phyloP scores from a whole-genome alignment of 495 filamentous ascomycete genomes.

The Evernia prunastri region DNA sequence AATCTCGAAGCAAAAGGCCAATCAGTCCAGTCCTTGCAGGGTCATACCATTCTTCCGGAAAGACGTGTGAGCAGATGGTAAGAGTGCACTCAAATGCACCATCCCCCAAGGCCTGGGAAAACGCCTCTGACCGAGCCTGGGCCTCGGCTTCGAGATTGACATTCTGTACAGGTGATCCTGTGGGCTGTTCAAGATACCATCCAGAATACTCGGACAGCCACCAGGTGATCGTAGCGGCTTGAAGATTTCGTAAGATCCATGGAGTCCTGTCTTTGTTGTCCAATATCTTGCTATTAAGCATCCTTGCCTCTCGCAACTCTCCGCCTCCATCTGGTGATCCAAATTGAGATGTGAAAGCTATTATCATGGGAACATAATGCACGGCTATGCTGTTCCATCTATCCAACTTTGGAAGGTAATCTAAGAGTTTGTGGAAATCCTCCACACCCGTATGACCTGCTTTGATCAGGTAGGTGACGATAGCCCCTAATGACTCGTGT shows the following conservation, averaged over 20 bases:
- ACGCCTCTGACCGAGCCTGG: conserved; percentile 59
- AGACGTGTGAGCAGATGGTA: conserved; percentile 71
- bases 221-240: conserved; percentile 65
- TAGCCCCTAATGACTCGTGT: conserved; percentile 78
- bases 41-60: conserved; percentile 71
- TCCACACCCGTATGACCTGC: conserved; percentile 57
- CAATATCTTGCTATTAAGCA: conserved; percentile 60
- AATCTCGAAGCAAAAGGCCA: conserved; percentile 69
- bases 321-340: conserved; percentile 62
- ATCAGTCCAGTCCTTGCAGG: conserved; percentile 67
- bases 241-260: conserved; percentile 66
- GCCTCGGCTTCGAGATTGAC: conserved; percentile 60
- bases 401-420: conserved; percentile 57
- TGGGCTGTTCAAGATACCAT: conserved; percentile 68
- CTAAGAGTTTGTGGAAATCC: conserved; percentile 66
- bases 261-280: conserved; percentile 53
- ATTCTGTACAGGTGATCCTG: conserved; percentile 45
- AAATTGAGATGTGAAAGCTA: conserved; percentile 63
- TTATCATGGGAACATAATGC: conserved; percentile 73
- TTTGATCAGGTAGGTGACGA: conserved; percentile 70
- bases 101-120: conserved; percentile 72
- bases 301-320: conserved; percentile 56
- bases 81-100: conserved; percentile 90
- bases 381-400: conserved; percentile 64
- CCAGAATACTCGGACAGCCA: conserved; percentile 93